Evolutionary conservation across 2,329 filamentous ascomycete genomes (phyloP).

Genomic region (Diaporthe longicolla): DNA sequence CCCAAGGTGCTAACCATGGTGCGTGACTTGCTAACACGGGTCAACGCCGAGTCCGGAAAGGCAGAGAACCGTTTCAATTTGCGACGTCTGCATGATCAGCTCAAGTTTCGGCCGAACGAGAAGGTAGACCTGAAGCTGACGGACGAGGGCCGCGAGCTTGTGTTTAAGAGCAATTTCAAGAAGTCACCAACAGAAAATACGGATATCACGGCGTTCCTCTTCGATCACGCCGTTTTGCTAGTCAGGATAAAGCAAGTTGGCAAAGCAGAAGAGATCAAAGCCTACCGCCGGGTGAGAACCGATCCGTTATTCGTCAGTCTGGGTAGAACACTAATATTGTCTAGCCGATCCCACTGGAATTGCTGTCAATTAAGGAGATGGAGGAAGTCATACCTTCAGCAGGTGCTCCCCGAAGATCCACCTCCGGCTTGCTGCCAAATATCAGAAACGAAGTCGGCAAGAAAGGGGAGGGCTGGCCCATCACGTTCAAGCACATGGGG

Average conservation of each 20-base stretch:
- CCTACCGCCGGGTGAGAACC: slow-evolving; percentile 79
- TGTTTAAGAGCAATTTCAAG: slow-evolving; percentile 95
- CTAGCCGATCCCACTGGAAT: slow-evolving; percentile 91
- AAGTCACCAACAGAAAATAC: slow-evolving; percentile 89
- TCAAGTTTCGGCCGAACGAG: slow-evolving; percentile 91
- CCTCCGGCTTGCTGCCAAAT: slow-evolving; percentile 82
- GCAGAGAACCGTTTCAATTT: slow-evolving; percentile 98
- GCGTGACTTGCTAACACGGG: slow-evolving; percentile 85
- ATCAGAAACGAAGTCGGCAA: slow-evolving; percentile 69
- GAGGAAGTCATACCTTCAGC: slow-evolving; percentile 90
- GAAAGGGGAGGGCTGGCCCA: slow-evolving; percentile 85
- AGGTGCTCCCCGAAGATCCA: slow-evolving; percentile 87
- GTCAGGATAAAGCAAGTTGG: slow-evolving; percentile 93
- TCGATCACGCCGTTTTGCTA: slow-evolving; percentile 94
- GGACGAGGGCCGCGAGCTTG: slow-evolving; percentile 90
- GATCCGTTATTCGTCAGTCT: too few relatives aligned
- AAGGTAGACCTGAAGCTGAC: slow-evolving; percentile 94
- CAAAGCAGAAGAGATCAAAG: slow-evolving; percentile 94
- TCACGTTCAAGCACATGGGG: slow-evolving; percentile 95
- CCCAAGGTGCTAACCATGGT: slow-evolving; percentile 91
- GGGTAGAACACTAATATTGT: slow-evolving; percentile 43
- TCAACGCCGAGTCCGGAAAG: slow-evolving; percentile 96
- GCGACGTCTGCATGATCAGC: slow-evolving; percentile 89
- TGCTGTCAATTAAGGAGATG: slow-evolving; percentile 96
- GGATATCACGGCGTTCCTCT: slow-evolving; percentile 94